phyloP scores from a whole-genome alignment of 2,329 filamentous ascomycete genomes.

The Graphiopsis chlorocephala region DNA sequence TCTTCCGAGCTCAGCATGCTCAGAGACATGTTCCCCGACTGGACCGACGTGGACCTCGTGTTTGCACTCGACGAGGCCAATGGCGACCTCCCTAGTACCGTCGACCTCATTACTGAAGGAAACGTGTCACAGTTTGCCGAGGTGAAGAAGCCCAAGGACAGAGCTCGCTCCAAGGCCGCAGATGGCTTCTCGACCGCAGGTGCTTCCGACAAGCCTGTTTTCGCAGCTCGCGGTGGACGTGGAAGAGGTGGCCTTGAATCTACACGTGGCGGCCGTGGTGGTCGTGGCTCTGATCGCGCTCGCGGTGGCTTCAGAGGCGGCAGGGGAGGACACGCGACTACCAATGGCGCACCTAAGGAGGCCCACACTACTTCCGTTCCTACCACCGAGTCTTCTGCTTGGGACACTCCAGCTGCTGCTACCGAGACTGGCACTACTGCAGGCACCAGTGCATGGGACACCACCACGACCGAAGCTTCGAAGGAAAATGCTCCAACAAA shows the following conservation, averaged over 20 bases:
- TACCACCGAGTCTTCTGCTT: constrained; percentile 66
- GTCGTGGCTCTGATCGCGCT: constrained; percentile 59
- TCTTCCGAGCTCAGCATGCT: constrained; percentile 74
- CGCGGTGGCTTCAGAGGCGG: constrained; percentile 54
- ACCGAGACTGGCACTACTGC: constrained; percentile 20
- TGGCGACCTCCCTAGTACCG: constrained; percentile 69
- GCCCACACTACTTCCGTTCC: constrained; percentile 55
- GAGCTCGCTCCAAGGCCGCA: constrained; percentile 69
- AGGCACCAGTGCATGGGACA: constrained; percentile 26
- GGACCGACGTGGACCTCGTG: constrained; percentile 92
- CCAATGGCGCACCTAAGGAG: constrained; percentile 64
- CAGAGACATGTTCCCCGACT: constrained; percentile 90
- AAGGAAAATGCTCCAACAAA: constrained; percentile 31
- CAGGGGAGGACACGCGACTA: constrained; percentile 58
- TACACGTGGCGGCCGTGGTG: constrained; percentile 53
- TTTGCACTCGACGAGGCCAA: constrained; percentile 88
- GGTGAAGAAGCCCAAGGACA: constrained; percentile 76
- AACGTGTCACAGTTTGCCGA: constrained; percentile 80
- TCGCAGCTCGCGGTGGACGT: constrained; percentile 40
- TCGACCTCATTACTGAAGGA: constrained; percentile 77
- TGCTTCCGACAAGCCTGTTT: constrained; percentile 48
- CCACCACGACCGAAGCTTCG: constrained; percentile 17
- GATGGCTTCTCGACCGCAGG: constrained; percentile 54
- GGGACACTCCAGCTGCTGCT: constrained; percentile 50
- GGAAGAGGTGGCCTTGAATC: constrained; percentile 47